These are phyloP conservation scores for Xylaria hypoxylon DNA, from an alignment of 2,329 filamentous ascomycete genomes.

Conservation along the genomic window DNA sequence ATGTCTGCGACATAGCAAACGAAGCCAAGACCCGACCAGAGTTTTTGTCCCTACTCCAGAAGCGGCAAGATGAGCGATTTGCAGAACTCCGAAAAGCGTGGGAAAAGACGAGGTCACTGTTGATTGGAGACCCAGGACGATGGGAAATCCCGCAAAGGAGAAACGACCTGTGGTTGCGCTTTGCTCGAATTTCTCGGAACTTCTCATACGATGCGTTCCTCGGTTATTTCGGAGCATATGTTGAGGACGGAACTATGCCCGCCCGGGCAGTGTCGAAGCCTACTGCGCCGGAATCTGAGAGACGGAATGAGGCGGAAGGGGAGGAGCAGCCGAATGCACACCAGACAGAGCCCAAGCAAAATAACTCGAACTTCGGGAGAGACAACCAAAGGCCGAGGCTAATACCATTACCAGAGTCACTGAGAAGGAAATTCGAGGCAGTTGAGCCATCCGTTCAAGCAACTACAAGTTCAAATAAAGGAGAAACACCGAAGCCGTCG, in stretches of 20 bases:
- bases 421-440: too few relatives aligned
- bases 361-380: too few relatives aligned
- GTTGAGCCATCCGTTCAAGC: neutral
- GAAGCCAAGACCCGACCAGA: neutral
- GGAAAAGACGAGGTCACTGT: neutral
- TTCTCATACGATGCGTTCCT: slow-evolving; percentile 25
- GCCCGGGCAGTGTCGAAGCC: too few relatives aligned
- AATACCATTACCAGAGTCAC: too few relatives aligned
- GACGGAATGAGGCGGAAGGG: too few relatives aligned
- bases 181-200: slow-evolving; percentile 17
- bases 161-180: neutral
- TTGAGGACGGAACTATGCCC: neutral
- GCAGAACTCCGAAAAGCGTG: neutral
- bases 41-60: slow-evolving; percentile 4
- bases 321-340: too few relatives aligned
- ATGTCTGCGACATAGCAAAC: slow-evolving; percentile 20
- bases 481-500: neutral
- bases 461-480: neutral
- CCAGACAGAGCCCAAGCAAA: too few relatives aligned
- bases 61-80: slow-evolving; percentile 20
- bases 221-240: slow-evolving; percentile 17
- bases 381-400: too few relatives aligned
- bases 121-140: neutral
- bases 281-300: too few relatives aligned
- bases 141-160: neutral